Percentiles rank a stretch among this genome's conserved stretches.
phyloP scores from a whole-genome alignment of 805 yeast species.

The Kodamaea neixiangensis region DNA sequence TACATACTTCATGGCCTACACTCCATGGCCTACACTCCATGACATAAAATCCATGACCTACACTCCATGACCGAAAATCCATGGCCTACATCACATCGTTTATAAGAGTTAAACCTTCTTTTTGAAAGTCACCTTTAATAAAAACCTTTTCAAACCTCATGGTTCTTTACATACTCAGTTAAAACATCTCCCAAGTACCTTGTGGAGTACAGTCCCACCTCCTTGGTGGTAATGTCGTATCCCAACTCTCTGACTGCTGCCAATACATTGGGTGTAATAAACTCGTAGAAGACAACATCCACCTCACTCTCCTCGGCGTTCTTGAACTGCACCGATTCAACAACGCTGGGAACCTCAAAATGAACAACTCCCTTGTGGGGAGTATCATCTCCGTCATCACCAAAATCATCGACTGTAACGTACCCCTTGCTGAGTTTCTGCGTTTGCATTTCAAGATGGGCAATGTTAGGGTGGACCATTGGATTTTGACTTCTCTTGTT shows the following conservation, averaged over 20 bases:
- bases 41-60: too few relatives aligned
- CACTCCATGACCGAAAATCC: too few relatives aligned
- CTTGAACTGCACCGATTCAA: slow-evolving; percentile 49
- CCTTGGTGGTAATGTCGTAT: slow-evolving; percentile 13
- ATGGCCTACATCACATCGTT: too few relatives aligned
- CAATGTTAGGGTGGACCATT: not conserved
- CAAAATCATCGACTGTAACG: slow-evolving; percentile 81
- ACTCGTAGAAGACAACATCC: slow-evolving; percentile 79
- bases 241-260: slow-evolving; percentile 34
- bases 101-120: too few relatives aligned
- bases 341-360: slow-evolving; percentile 76
- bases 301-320: slow-evolving; percentile 35
- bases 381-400: slow-evolving; percentile 83
- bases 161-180: slow-evolving; percentile 27
- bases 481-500: slow-evolving; percentile 2
- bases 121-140: too few relatives aligned
- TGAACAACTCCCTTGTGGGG: slow-evolving; percentile 61
- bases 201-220: slow-evolving; percentile 31
- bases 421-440: slow-evolving; percentile 59
- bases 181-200: slow-evolving; percentile 36
- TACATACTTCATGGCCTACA: too few relatives aligned
- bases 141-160: slow-evolving; percentile 19
- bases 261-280: slow-evolving; percentile 48
- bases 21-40: too few relatives aligned
- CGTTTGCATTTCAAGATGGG: not conserved